Percentiles rank a stretch among this genome's conserved stretches.
These are phyloP conservation scores for Myriosclerotinia duriaeana DNA, from an alignment of 2,329 filamentous ascomycete genomes.

Conservation along the genomic window DNA sequence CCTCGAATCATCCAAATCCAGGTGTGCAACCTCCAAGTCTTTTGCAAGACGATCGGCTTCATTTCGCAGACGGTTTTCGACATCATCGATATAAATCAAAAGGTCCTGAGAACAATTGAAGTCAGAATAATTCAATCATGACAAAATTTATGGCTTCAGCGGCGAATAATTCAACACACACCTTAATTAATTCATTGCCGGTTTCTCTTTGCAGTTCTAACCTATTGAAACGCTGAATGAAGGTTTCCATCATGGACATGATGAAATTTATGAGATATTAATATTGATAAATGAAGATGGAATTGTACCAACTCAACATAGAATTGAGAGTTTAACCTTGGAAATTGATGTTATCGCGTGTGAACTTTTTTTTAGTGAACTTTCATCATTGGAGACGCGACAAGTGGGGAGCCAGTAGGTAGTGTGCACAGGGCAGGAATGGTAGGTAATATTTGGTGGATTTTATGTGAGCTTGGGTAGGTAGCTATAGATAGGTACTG, in stretches of 20 bases:
- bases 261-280: background rate
- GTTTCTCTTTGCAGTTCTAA: conserved; percentile 46
- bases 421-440: background rate
- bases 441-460: too few species aligned
- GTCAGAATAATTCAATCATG: conserved; percentile 6
- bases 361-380: background rate
- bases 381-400: conserved; percentile 21
- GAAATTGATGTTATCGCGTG: conserved; percentile 9
- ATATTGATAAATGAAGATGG: background rate
- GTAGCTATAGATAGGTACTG: too few species aligned
- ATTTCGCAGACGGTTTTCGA: conserved; percentile 47
- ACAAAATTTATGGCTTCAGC: background rate
- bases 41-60: conserved; percentile 48
- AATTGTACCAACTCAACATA: background rate
- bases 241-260: conserved; percentile 44
- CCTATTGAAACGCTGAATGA: conserved; percentile 49
- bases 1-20: conserved; percentile 53
- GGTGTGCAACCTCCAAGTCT: conserved; percentile 47
- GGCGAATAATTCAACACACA: conserved; percentile 29
- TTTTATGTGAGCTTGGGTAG: too few species aligned
- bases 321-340: background rate
- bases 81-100: conserved; percentile 47
- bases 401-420: conserved; percentile 14
- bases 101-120: conserved; percentile 45
- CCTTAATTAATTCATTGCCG: conserved; percentile 51